phyloP scores from a whole-genome alignment of 306 rosid species.

The Vigna trinervia region DNA sequence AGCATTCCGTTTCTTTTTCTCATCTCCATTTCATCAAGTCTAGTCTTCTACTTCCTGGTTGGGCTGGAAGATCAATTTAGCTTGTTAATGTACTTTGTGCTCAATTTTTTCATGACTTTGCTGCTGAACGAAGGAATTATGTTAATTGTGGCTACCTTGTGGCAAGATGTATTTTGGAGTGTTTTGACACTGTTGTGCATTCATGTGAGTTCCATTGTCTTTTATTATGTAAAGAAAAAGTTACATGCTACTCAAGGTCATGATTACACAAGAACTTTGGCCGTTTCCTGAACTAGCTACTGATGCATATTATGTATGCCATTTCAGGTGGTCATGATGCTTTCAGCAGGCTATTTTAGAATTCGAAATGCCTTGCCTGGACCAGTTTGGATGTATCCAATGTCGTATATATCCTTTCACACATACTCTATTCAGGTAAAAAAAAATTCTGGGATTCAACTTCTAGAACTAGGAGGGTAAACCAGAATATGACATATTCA shows the following conservation, averaged over 20 bases:
- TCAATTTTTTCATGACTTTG: slow-evolving; percentile 88
- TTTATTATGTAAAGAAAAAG: neutral
- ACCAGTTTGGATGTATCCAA: slow-evolving; percentile 87
- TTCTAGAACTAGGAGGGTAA: slow-evolving; percentile 26
- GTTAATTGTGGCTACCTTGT: slow-evolving; percentile 72
- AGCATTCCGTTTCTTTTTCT: slow-evolving; percentile 98
- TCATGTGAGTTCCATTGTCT: slow-evolving; percentile 65
- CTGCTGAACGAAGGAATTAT: slow-evolving; percentile 92
- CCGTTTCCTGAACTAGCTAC: slow-evolving; percentile 37
- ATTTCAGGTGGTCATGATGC: slow-evolving; percentile 96
- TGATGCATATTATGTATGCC: slow-evolving; percentile 26
- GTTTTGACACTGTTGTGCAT: slow-evolving; percentile 78
- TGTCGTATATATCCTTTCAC: slow-evolving; percentile 89
- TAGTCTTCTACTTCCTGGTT: slow-evolving; percentile 86
- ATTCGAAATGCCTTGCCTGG: slow-evolving; percentile 80
- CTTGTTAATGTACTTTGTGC: slow-evolving; percentile 98
- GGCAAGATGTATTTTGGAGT: slow-evolving; percentile 85
- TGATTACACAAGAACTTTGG: slow-evolving; percentile 22
- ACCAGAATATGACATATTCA: neutral
- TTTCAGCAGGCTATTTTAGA: slow-evolving; percentile 93
- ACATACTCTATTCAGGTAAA: slow-evolving; percentile 94
- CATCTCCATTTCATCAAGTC: slow-evolving; percentile 90
- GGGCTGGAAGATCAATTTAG: slow-evolving; percentile 90
- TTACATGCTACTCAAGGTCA: neutral
- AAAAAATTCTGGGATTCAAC: slow-evolving; percentile 7